phyloP scores from a whole-genome alignment of 2,329 filamentous ascomycete species.

The Gliomastix tumulicola region DNA sequence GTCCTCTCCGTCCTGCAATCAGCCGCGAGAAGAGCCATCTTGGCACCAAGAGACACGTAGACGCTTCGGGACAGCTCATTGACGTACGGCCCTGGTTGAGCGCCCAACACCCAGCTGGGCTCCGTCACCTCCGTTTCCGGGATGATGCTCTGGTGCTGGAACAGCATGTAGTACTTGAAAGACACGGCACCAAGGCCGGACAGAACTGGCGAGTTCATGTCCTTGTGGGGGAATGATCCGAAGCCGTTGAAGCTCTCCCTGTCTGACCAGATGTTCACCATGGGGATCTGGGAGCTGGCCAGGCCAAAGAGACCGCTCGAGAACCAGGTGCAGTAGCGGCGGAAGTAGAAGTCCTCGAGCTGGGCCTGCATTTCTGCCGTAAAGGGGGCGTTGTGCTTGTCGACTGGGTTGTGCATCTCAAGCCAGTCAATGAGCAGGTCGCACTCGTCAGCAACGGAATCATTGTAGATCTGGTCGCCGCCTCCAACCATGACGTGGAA shows the following conservation, averaged over 20 bases:
- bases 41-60: conserved; percentile 75
- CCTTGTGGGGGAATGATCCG: conserved; percentile 85
- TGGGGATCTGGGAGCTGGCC: conserved; percentile 89
- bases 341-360: conserved; percentile 79
- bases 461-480: conserved; percentile 96
- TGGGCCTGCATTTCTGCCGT: conserved; percentile 79
- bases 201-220: conserved; percentile 88
- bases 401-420: conserved; percentile 66
- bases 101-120: conserved; percentile 84
- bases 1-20: conserved; percentile 90
- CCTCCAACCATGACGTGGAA: conserved; percentile 99
- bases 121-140: conserved; percentile 78
- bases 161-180: conserved; percentile 98
- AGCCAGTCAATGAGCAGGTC: conserved; percentile 78
- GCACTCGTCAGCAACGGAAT: conserved; percentile 70
- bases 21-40: conserved; percentile 75
- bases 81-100: conserved; percentile 81
- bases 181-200: conserved; percentile 83
- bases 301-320: conserved; percentile 92
- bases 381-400: conserved; percentile 76
- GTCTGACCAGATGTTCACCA: conserved; percentile 98
- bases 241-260: conserved; percentile 90
- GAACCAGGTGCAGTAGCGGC: conserved; percentile 91
- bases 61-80: conserved; percentile 76
- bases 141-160: conserved; percentile 87